phyloP scores from a whole-genome alignment of 192 early-diverging fungal genomes.

The Entomortierella parvispora region DNA sequence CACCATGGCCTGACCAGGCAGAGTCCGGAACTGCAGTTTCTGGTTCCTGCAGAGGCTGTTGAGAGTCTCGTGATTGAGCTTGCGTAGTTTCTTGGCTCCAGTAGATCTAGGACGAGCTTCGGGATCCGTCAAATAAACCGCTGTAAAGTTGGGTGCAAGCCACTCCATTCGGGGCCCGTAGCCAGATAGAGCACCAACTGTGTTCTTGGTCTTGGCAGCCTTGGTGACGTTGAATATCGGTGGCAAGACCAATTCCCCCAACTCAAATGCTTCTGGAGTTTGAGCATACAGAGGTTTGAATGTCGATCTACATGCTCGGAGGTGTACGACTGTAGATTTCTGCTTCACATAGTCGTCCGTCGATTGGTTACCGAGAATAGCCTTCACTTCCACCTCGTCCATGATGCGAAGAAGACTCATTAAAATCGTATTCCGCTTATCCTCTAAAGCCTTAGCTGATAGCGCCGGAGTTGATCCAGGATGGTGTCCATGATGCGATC shows the following conservation, averaged over 20 bases:
- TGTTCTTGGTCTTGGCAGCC: conserved; percentile 68
- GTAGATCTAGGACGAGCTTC: conserved; percentile 39
- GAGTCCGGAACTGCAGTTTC: conserved; percentile 62
- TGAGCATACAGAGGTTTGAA: conserved; percentile 54
- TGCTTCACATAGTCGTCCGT: conserved; percentile 61
- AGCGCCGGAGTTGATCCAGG: background rate
- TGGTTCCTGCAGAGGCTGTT: conserved; percentile 69
- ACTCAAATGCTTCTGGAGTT: conserved; percentile 47
- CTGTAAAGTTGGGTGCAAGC: conserved; percentile 56
- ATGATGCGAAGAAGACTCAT: conserved; percentile 54
- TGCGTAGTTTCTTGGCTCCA: conserved; percentile 33
- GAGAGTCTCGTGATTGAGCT: conserved; percentile 61
- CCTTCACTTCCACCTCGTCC: conserved; percentile 73
- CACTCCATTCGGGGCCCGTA: conserved; percentile 66
- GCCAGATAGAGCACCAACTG: conserved; percentile 62
- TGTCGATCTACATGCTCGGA: conserved; percentile 61
- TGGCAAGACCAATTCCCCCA: conserved; percentile 61
- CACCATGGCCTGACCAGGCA: conserved; percentile 50
- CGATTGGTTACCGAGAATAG: conserved; percentile 67
- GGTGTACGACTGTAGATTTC: conserved; percentile 61
- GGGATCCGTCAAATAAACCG: conserved; percentile 62
- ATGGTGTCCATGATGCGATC: background rate
- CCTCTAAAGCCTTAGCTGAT: conserved; percentile 12
- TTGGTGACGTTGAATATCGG: conserved; percentile 65
- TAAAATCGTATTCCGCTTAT: conserved; percentile 19